Base-by-base conservation (phyloP, 139 green algal species). In the Micromonas pusilla region DNA sequence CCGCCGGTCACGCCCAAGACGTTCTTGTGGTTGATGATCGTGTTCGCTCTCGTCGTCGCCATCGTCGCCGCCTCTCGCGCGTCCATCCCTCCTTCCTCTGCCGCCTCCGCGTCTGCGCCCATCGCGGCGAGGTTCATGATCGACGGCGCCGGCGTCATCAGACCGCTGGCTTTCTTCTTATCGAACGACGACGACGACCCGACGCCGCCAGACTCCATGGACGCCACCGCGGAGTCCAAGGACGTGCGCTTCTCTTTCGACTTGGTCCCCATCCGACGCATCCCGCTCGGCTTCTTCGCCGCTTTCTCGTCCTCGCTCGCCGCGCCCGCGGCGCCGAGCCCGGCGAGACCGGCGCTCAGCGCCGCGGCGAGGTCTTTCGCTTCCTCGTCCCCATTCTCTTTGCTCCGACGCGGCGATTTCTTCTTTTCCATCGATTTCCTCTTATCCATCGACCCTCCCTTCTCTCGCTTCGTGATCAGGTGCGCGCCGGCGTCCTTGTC, bases 281-380 rank as follows among this genome's bases (percentile, higher is more conserved):
- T n/a, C n/a, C n/a, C n/a, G n/a, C n/a, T n/a, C n/a, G n/a, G n/a
- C n/a, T n/a, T n/a, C n/a, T n/a, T n/a, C n/a, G n/a, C n/a, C n/a
- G n/a, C n/a, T n/a, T n/a, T n/a, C n/a, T n/a, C n/a, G n/a, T n/a
- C n/a, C 66, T 20, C 31, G 30, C 3, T 30, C n/a, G 53, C 30
- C 66, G 66, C 66, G 19, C 31, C 21, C 2, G 52, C 66, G 3
- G 13, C 19, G 23, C 33, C 66, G 31, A 53, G 25, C 23, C 52
- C 20, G n/a, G 53, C 16, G 13, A 23, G 1, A 54, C 13, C 16
- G 1, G 30, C 31, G 25, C 52, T 34, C 19, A 52, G 16, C 13
- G 66, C 28, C 33, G 52, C 66, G 66, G 13, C 26, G 19, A 72
- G 26, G 33, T 72, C 66, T 37, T 72, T 34, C 66, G 52, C 66